Evolutionary conservation across 768 basidiomycete species (phyloP), one percentile per base, ranked within the genome.

Genomic region (Suillus cothurnatus): DNA sequence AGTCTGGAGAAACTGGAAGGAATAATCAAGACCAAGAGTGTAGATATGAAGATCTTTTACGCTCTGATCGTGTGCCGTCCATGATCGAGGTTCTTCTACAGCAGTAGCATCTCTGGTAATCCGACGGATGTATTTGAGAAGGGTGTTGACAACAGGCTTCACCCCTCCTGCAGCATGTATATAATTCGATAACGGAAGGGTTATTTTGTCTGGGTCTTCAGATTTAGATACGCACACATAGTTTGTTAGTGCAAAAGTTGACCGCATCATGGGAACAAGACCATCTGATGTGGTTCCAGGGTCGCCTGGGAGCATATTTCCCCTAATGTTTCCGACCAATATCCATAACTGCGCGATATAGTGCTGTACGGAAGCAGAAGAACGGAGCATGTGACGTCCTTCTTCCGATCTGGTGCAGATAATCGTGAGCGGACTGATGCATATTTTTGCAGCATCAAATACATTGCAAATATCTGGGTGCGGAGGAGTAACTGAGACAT

Each of bases 61-160:
- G 12, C 11, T 55, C 31, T 6, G 0, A 21, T 55, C 53, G 19
- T 2, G 1, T 21, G 11, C 2, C 11, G 53, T 55, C 53, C 53
- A 55, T 3, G 53, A 55, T 55, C 6, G 53, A 21, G 53, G 31
- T n/a, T 21, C 53, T 32, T 32, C 21, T 32, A 55, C 19, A 11
- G 19, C 31, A 12, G 1, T 2, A 21, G 31, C 31, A 55, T 55
- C 53, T 55, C 53, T 32, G 19, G 31, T 21, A 32, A 55, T 32
- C 31, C 53, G 31, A 55, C 53, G 53, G 31, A 55, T 32, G 31
- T 55, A 55, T 32, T 11, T 55, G 31, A 55, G 53, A 55, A 55
- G 31, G 6, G 53, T 55, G 11, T 3, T 21, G 11, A 32, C 53
- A 32, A 55, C 53, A 11, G 53, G 53, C 11, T 55, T 55, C 31